Evolutionary conservation across 352 stramenopile genomes (phyloP).

Genomic region (Pythium pyrilobum): DNA sequence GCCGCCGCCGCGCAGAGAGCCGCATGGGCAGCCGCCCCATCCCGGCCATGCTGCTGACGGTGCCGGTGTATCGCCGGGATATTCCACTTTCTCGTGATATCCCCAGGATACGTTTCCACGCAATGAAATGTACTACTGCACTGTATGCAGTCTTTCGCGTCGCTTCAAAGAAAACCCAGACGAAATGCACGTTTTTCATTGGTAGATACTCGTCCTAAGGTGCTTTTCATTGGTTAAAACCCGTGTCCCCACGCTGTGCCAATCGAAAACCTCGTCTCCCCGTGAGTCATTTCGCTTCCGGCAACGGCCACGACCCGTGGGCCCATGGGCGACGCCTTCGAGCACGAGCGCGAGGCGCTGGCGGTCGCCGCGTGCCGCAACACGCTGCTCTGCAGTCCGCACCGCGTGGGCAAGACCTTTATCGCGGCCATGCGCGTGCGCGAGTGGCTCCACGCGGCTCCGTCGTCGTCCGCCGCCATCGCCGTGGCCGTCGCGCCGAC

Average conservation of each 20-base stretch:
- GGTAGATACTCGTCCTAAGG: too few species aligned
- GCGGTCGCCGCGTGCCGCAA: conserved; percentile 56
- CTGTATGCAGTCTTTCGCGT: too few species aligned
- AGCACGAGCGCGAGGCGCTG: conserved; percentile 67
- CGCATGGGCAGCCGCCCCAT: neutral
- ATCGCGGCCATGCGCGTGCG: conserved; percentile 45
- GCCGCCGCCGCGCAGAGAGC: neutral
- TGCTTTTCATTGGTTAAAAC: neutral
- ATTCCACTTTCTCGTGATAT: too few species aligned
- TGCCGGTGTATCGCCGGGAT: too few species aligned
- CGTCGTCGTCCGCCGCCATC: too few species aligned
- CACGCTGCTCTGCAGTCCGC: conserved; percentile 51
- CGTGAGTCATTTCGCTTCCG: neutral
- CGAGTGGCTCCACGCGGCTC: conserved; percentile 23
- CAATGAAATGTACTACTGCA: too few species aligned
- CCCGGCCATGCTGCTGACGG: too few species aligned
- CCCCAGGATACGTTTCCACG: too few species aligned
- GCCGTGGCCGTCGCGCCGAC: conserved; percentile 43
- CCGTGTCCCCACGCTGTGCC: neutral
- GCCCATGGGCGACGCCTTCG: conserved; percentile 10
- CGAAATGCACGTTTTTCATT: too few species aligned
- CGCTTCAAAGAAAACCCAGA: too few species aligned
- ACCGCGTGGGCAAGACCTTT: conserved; percentile 68
- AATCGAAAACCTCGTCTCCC: too few species aligned
- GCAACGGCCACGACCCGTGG: neutral